Percentiles rank a stretch among this genome's conserved stretches.
Conservation (phyloP, 2,329 filamentous ascomycete species). For the Epicoccum nigrum region DNA sequence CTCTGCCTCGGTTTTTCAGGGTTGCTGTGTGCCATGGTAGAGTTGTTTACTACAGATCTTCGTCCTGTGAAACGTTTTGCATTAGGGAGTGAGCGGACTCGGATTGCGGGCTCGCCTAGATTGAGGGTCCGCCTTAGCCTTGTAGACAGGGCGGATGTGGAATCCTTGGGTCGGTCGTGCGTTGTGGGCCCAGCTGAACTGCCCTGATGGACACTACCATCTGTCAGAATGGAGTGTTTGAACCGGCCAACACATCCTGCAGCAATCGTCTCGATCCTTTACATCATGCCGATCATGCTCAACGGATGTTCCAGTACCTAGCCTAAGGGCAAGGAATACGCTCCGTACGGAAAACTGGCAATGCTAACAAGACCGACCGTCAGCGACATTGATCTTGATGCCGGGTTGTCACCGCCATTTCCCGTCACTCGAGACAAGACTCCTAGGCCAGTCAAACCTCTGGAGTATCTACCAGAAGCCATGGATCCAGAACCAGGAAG, state of each 20-base stretch:
- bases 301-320: neutral
- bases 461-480: neutral
- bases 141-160: neutral
- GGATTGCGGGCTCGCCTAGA: too few species aligned
- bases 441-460: neutral
- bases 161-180: neutral
- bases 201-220: conserved; percentile 3
- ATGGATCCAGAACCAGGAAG: conserved; percentile 13
- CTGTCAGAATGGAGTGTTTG: conserved; percentile 3
- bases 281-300: conserved; percentile 9
- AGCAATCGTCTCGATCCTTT: conserved; percentile 2
- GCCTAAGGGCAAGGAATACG: conserved; percentile 7
- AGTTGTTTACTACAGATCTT: conserved; percentile 6
- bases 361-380: neutral
- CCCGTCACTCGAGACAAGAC: too few species aligned
- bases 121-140: neutral
- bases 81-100: too few species aligned
- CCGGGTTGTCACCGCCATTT: neutral
- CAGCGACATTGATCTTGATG: neutral
- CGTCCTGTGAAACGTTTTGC: too few species aligned
- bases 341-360: neutral
- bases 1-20: conserved; percentile 6
- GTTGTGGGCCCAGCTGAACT: neutral
- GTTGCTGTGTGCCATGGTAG: conserved; percentile 12
- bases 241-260: conserved; percentile 13